A percentile compares a stretch with the other conserved stretches of the same genome.
Conservation (phyloP, 768 basidiomycete species). For the Tricholomella constricta region DNA sequence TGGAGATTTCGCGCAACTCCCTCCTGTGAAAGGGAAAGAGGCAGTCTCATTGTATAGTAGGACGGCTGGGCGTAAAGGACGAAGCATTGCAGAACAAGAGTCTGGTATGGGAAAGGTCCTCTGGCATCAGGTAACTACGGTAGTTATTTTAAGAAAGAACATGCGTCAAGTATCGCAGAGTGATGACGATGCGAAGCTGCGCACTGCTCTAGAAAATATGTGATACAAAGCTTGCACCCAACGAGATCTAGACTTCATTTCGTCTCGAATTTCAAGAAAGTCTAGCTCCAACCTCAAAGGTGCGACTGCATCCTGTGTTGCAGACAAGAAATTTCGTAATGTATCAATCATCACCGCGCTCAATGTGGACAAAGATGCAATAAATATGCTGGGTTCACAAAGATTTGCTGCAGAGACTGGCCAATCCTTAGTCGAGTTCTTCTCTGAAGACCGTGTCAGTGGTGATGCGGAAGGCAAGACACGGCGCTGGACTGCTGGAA, state of each 20-base stretch:
- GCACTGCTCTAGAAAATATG: conserved; percentile 38
- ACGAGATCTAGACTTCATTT: conserved; percentile 38
- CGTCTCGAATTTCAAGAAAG: conserved; percentile 23
- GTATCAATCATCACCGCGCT: conserved; percentile 34
- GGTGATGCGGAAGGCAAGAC: not conserved
- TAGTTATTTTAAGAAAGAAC: conserved; percentile 29
- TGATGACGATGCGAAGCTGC: conserved; percentile 23
- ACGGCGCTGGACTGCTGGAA: no score
- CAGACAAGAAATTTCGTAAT: conserved; percentile 26
- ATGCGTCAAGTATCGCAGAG: conserved; percentile 32
- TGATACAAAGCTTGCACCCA: conserved; percentile 39
- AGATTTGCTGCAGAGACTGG: not conserved
- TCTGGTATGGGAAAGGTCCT: conserved; percentile 25
- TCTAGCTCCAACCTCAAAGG: no score
- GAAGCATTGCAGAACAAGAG: conserved; percentile 13
- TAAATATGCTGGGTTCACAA: not conserved
- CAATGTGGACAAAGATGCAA: conserved; percentile 1
- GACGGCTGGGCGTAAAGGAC: conserved; percentile 8
- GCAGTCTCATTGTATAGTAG: conserved; percentile 23
- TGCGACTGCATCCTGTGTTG: no score
- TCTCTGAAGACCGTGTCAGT: not conserved
- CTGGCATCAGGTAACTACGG: conserved; percentile 32
- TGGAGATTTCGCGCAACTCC: conserved; percentile 49
- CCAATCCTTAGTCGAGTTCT: not conserved
- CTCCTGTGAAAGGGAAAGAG: conserved; percentile 28